Evolutionary conservation across 441 rosid species (phyloP).

Genomic region (Francoa sonchifolia): DNA sequence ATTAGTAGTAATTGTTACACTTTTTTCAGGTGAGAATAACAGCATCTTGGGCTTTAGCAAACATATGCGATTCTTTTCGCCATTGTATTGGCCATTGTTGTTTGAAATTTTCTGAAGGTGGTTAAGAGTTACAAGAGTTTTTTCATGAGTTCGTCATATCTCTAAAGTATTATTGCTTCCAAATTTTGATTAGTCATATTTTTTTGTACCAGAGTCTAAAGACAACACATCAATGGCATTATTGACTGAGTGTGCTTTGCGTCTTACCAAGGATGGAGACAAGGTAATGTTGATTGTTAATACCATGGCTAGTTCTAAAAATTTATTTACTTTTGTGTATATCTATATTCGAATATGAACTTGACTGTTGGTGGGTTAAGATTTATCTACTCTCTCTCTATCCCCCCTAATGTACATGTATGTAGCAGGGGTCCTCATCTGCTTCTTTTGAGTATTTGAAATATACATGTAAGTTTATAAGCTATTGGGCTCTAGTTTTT

Average conservation of each 20-base stretch:
- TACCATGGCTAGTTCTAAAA: too few species aligned
- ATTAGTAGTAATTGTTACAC: too few species aligned
- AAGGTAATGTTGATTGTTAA: constrained; percentile 43
- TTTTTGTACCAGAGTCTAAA: constrained; percentile 24
- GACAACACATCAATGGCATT: constrained; percentile 24
- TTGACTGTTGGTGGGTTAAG: too few species aligned
- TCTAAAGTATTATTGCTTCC: constrained; percentile 7
- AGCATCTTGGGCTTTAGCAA: constrained; percentile 94
- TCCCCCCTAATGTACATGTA: too few species aligned
- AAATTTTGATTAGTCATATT: constrained; percentile 9
- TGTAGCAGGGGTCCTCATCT: too few species aligned
- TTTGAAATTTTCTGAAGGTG: background rate
- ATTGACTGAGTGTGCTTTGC: constrained; percentile 67
- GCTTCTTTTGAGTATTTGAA: too few species aligned
- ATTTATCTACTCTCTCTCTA: too few species aligned
- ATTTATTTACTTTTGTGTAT: too few species aligned
- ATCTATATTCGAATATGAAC: too few species aligned
- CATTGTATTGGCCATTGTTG: constrained; percentile 35
- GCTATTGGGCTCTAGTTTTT: too few species aligned
- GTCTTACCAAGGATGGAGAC: constrained; percentile 71
- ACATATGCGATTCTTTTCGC: constrained; percentile 67
- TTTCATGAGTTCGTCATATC: constrained; percentile 7
- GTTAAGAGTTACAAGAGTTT: constrained; percentile 3
- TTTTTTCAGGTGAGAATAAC: constrained; percentile 67
- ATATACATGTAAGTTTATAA: too few species aligned